A percentile compares a stretch with the other conserved stretches of the same genome.
phyloP scores from a whole-genome alignment of 352 stramenopile species.

The Phytopythium mirpurense region DNA sequence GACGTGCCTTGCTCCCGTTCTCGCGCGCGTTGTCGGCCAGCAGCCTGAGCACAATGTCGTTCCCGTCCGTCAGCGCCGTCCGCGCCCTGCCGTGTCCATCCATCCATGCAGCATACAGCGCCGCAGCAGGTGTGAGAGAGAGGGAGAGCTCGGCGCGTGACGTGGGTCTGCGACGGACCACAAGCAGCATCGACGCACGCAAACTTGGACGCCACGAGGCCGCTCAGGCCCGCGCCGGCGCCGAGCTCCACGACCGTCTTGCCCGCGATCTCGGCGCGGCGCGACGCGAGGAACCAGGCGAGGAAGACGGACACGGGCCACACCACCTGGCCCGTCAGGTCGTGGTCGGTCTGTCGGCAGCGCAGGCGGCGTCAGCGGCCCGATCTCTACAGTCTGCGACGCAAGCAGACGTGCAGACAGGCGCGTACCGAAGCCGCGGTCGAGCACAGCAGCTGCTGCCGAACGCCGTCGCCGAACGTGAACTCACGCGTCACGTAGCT shows the following conservation, averaged over 20 bases:
- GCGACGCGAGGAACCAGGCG: constrained; percentile 33
- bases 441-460: constrained; percentile 41
- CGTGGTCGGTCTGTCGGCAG: constrained; percentile 46
- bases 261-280: constrained; percentile 25
- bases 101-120: no score
- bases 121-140: neutral
- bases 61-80: constrained; percentile 64
- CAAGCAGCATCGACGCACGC: constrained; percentile 22
- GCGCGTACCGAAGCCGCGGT: constrained; percentile 33
- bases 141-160: no score
- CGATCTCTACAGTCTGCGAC: neutral
- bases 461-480: constrained; percentile 33
- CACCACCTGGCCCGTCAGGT: constrained; percentile 73
- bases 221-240: constrained; percentile 45
- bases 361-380: no score
- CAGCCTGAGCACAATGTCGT: constrained; percentile 63
- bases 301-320: constrained; percentile 67
- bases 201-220: constrained; percentile 56
- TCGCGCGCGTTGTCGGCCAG: constrained; percentile 34
- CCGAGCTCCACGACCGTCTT: constrained; percentile 54
- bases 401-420: no score
- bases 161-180: neutral
- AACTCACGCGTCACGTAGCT: constrained; percentile 50
- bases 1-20: constrained; percentile 15
- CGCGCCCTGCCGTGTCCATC: constrained; percentile 16